A percentile compares a stretch with the other conserved stretches of the same genome.
These are phyloP conservation scores for Dimargaris cristalligena DNA, from an alignment of 192 early-diverging fungal genomes.

Conservation along the genomic window DNA sequence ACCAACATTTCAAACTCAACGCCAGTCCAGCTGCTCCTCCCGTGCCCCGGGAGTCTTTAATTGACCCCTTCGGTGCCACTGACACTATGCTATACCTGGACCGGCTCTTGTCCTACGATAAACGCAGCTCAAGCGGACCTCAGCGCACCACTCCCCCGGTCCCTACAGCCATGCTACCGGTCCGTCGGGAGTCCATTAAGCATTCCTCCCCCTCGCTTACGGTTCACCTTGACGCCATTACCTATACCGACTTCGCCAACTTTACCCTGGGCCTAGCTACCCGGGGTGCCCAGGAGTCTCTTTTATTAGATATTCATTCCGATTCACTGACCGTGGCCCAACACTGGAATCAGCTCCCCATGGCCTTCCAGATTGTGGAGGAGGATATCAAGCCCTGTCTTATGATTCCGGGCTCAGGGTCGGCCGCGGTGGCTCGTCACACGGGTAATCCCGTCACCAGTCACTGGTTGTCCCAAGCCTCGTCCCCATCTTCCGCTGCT, in stretches of 20 bases:
- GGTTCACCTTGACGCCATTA: conserved; percentile 7
- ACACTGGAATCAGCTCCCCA: not conserved
- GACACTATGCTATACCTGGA: not conserved
- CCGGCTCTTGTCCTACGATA: not conserved
- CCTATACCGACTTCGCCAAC: conserved; percentile 8
- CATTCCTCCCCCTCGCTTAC: not conserved
- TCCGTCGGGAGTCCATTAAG: too few species aligned
- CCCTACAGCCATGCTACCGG: too few species aligned
- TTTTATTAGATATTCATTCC: not conserved
- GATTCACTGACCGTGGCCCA: not conserved
- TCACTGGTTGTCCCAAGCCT: too few species aligned
- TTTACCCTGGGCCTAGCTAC: conserved; percentile 9
- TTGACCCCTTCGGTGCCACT: not conserved
- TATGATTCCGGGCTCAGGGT: not conserved
- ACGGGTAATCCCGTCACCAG: not conserved
- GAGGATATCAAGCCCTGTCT: conserved; percentile 6
- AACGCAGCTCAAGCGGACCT: not conserved
- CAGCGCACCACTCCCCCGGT: not conserved
- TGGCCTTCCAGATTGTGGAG: conserved; percentile 1
- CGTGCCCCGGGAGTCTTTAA: not conserved
- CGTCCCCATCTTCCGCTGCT: not conserved
- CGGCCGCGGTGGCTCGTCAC: not conserved
- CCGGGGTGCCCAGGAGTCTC: not conserved
- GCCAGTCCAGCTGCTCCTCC: not conserved
- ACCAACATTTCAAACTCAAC: not conserved